phyloP scores from a whole-genome alignment of 805 yeast species.

The Maudiozyma turicensis region DNA sequence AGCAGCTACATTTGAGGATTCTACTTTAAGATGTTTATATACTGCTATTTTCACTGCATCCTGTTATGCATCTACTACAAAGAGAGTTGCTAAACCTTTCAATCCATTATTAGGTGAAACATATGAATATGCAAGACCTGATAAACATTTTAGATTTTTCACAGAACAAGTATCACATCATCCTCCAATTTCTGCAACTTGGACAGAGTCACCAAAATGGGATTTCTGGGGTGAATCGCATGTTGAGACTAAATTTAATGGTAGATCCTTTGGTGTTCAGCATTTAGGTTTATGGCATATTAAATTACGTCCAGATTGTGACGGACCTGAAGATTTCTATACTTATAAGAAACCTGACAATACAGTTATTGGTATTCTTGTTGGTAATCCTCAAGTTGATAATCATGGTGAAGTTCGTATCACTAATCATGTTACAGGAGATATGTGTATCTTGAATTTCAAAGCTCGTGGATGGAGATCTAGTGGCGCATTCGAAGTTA shows the following conservation, averaged over 20 bases:
- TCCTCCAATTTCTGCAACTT: conserved; percentile 88
- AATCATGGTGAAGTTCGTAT: conserved; percentile 89
- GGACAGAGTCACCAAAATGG: conserved; percentile 82
- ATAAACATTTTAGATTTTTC: conserved; percentile 70
- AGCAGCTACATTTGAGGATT: conserved; percentile 66
- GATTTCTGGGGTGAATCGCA: conserved; percentile 90
- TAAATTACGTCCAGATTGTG: conserved; percentile 63
- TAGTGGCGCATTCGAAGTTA: conserved; percentile 77
- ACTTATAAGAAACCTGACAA: conserved; percentile 90
- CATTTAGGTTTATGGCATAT: conserved; percentile 90
- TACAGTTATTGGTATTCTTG: conserved; percentile 86
- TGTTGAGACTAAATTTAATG: conserved; percentile 80
- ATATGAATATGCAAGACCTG: conserved; percentile 84
- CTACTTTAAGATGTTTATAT: conserved; percentile 73
- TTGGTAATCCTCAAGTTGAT: conserved; percentile 90
- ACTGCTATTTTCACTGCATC: conserved; percentile 91
- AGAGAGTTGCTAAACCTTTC: conserved; percentile 92
- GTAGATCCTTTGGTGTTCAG: conserved; percentile 86
- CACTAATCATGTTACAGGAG: conserved; percentile 78
- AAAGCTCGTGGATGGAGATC: conserved; percentile 96
- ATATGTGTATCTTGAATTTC: conserved; percentile 57
- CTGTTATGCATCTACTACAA: conserved; percentile 84
- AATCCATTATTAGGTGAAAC: conserved; percentile 94
- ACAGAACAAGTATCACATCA: conserved; percentile 95
- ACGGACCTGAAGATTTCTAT: conserved; percentile 54